Conservation (phyloP, 2,329 filamentous ascomycete genomes). For the Incumbomyces delicatus region DNA sequence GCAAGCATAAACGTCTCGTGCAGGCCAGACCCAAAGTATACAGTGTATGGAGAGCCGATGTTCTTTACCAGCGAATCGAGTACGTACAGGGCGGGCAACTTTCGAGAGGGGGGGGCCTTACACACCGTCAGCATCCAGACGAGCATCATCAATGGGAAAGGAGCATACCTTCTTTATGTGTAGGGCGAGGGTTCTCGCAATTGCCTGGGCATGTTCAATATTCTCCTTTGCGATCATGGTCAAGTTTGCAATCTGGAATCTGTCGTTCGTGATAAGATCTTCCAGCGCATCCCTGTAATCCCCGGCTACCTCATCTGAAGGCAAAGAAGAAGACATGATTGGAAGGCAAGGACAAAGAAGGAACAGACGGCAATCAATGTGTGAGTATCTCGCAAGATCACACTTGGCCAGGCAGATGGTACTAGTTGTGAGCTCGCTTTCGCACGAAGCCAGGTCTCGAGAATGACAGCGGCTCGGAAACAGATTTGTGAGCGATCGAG, state of each 20-base stretch:
- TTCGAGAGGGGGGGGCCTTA: conserved; percentile 78
- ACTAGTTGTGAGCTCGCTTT: too few species aligned
- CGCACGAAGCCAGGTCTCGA: too few species aligned
- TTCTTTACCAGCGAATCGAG: conserved; percentile 98
- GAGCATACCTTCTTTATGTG: conserved; percentile 87
- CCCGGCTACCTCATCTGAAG: conserved; percentile 78
- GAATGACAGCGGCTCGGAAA: not conserved
- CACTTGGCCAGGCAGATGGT: not conserved
- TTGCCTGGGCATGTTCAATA: conserved; percentile 87
- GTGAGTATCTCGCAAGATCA: conserved; percentile 8
- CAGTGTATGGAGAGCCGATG: conserved; percentile 91
- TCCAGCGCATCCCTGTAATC: conserved; percentile 91
- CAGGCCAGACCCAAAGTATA: conserved; percentile 85
- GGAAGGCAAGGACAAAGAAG: conserved; percentile 25
- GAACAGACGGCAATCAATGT: not conserved
- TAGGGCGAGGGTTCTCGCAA: conserved; percentile 79
- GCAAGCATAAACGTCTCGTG: conserved; percentile 96
- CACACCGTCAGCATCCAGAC: conserved; percentile 17
- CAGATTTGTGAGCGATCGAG: not conserved
- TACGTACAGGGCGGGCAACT: conserved; percentile 91
- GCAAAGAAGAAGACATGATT: conserved; percentile 52
- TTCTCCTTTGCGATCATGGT: conserved; percentile 97
- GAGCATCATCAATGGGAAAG: conserved; percentile 5
- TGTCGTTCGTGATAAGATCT: conserved; percentile 81
- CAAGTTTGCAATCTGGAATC: conserved; percentile 92